Conservation (phyloP, 306 rosid genomes). For the Ormosia semicastrata region DNA sequence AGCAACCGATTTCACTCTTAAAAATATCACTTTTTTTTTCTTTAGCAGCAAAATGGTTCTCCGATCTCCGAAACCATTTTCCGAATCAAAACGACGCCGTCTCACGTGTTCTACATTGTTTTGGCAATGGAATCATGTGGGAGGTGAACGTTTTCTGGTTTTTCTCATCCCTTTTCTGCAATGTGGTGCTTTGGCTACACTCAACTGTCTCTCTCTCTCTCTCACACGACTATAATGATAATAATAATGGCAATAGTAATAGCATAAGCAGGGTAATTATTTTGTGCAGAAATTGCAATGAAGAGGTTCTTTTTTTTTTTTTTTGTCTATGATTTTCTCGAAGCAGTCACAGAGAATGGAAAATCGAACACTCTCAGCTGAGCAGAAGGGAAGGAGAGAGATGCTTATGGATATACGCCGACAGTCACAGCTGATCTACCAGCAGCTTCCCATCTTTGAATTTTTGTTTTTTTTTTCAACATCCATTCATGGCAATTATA, state of each 20-base stretch:
- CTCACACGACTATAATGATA: not conserved
- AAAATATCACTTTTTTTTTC: not conserved
- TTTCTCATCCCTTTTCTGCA: not conserved
- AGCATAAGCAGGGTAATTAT: not conserved
- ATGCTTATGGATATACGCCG: constrained; percentile 28
- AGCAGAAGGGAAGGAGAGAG: no score
- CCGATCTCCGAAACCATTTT: not conserved
- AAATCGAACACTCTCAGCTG: no score
- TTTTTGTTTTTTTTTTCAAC: no score
- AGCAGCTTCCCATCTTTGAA: no score
- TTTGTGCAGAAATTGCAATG: constrained; percentile 3
- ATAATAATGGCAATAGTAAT: not conserved
- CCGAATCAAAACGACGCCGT: no score
- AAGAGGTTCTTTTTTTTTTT: not conserved
- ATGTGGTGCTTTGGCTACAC: constrained; percentile 15
- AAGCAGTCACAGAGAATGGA: not conserved
- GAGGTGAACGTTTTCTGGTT: not conserved
- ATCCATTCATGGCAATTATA: no score
- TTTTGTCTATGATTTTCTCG: not conserved
- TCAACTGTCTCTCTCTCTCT: constrained; percentile 4
- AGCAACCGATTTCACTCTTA: not conserved
- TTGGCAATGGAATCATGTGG: not conserved
- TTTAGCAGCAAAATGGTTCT: not conserved
- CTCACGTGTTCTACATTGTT: constrained; percentile 9
- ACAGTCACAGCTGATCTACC: constrained; percentile 28